Percentiles rank a stretch among this genome's conserved stretches.
phyloP scores from a whole-genome alignment of 768 basidiomycete genomes.

The Amanita rubescens region DNA sequence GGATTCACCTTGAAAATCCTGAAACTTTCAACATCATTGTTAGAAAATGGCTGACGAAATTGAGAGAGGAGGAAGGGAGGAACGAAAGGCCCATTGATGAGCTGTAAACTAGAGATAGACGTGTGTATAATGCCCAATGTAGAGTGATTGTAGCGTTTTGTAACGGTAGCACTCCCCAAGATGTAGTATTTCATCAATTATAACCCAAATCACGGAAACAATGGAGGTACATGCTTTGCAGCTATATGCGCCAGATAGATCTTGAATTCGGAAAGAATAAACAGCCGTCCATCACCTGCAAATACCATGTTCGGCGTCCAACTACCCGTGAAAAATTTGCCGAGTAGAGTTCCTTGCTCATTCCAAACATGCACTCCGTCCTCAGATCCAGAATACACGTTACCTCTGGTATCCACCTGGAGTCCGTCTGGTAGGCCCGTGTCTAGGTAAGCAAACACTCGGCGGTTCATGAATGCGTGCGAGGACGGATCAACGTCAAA shows the following conservation, averaged over 20 bases:
- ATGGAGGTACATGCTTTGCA: constrained; percentile 21
- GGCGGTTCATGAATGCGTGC: constrained; percentile 48
- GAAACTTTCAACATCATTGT: constrained; percentile 42
- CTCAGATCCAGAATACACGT: constrained; percentile 62
- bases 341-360: constrained; percentile 45
- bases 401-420: constrained; percentile 54
- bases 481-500: constrained; percentile 57
- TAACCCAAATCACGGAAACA: neutral
- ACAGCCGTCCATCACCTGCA: constrained; percentile 32
- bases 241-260: constrained; percentile 41
- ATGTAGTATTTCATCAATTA: too few species aligned
- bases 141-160: too few species aligned
- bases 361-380: constrained; percentile 64
- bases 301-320: constrained; percentile 41
- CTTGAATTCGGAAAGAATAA: constrained; percentile 41
- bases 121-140: too few species aligned
- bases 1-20: constrained; percentile 61
- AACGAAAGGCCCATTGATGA: neutral
- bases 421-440: constrained; percentile 63
- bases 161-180: too few species aligned
- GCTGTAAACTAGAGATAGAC: neutral
- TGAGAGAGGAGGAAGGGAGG: constrained; percentile 17
- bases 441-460: constrained; percentile 62
- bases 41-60: constrained; percentile 40
- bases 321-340: constrained; percentile 53